Evolutionary conservation across 2,329 filamentous ascomycete species (phyloP).

Genomic region (Penicillium griseofulvum): DNA sequence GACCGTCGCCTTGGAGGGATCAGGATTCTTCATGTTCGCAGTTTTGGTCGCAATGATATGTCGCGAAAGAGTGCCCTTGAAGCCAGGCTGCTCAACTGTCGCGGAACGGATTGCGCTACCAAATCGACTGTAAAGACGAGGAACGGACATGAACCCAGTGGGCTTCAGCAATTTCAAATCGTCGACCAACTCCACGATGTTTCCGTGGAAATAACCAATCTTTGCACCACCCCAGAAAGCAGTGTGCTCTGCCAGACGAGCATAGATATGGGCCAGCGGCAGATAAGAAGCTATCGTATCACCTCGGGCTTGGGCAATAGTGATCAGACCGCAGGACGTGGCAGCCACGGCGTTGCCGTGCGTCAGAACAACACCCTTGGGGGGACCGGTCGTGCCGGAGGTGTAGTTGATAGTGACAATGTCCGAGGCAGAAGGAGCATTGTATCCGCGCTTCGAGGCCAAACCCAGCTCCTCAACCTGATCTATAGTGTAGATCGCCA

Average conservation of each 20-base stretch:
- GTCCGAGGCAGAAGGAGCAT: conserved; percentile 70
- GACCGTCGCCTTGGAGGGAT: conserved; percentile 67
- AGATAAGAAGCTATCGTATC: conserved; percentile 82
- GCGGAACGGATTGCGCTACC: conserved; percentile 75
- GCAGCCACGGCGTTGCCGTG: conserved; percentile 79
- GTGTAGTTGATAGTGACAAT: conserved; percentile 73
- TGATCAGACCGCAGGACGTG: conserved; percentile 59
- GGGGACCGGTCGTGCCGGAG: conserved; percentile 62
- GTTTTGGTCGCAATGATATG: conserved; percentile 78
- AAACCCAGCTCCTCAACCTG: conserved; percentile 81
- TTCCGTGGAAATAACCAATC: conserved; percentile 92
- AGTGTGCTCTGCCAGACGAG: conserved; percentile 76
- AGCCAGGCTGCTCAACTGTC: conserved; percentile 73
- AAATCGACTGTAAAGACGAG: conserved; percentile 87
- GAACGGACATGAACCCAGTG: conserved; percentile 81
- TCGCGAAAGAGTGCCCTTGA: conserved; percentile 77
- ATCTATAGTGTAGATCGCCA: conserved; percentile 73
- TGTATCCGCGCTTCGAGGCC: conserved; percentile 66
- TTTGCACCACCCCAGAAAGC: conserved; percentile 68
- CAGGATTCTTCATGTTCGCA: conserved; percentile 68
- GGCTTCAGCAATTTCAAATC: conserved; percentile 86
- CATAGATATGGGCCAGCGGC: conserved; percentile 90
- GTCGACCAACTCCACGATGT: conserved; percentile 80
- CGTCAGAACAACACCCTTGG: conserved; percentile 67
- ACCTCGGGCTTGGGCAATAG: conserved; percentile 51